Evolutionary conservation across 352 stramenopile genomes (phyloP), one percentile per base, ranked within the genome.

Genomic region (Phytophthora sojae): DNA sequence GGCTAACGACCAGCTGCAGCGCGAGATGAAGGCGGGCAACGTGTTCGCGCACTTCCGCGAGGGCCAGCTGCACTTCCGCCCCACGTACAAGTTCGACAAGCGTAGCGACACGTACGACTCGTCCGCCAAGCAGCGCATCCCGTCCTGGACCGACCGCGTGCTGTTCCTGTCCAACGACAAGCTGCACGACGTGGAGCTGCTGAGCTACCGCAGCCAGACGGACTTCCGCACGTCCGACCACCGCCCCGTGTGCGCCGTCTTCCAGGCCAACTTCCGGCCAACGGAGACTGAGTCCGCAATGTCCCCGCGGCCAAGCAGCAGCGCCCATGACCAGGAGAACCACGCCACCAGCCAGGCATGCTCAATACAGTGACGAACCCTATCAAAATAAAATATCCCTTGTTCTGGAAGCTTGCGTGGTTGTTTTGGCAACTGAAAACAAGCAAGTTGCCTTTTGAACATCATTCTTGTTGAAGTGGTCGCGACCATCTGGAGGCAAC

Each of bases 71-170:
- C 69, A 89, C 45, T 99, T 99, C 65, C 81, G 85, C 14, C 97
- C 97, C 7, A 99, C 96, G 14, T 99, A 99, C 79, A 99, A 99
- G 75, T 98, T 98, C 71, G 96, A 99, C 82, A 98, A 97, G 65
- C 83, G 76, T 55, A 91, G 77, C 42, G 88, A 97, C 70, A 65
- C 81, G 15, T 99, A 99, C 76, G 97, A 99, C 73, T 97, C 94
- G 54, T 98, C 93, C 3, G 73, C 91, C 19, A 99, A 99, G 80
- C 92, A 97, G 73, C 86, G 97, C 21, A 96, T 99, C 53, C 97
- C 96, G 37, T 97, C 96, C 14, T 99, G 95, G 95, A 99, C 97
- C n/a, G 97, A 99, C 80, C 85, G 97, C 19, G 92, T 99, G 30
- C 69, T 99, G 11, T 95, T 85, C 51, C 61, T 87, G 25, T 89